These are phyloP conservation scores for Aspergillus alliaceus DNA, from an alignment of 2,329 filamentous ascomycete species.

Conservation along the genomic window DNA sequence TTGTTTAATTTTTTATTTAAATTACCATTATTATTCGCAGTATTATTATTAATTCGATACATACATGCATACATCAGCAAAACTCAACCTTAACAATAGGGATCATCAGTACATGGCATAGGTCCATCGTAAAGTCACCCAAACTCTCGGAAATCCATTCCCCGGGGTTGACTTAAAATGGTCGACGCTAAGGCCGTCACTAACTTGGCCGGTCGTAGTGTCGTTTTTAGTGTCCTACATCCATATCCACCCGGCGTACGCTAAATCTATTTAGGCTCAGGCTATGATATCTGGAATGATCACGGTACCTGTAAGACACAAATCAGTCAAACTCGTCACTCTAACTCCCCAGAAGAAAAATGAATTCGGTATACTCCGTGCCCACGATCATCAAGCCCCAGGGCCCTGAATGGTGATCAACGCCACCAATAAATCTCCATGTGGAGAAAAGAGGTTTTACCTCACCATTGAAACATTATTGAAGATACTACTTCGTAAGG, in stretches of 20 bases:
- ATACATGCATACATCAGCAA: background rate
- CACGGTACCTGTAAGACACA: background rate
- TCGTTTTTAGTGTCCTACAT: background rate
- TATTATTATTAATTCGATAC: background rate
- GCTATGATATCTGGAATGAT: background rate
- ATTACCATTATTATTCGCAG: too few species aligned
- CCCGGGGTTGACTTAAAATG: background rate
- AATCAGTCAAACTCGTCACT: background rate
- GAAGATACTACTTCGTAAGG: constrained; percentile 8
- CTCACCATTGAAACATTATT: constrained; percentile 16
- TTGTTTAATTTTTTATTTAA: too few species aligned
- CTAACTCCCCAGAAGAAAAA: background rate
- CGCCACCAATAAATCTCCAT: constrained; percentile 17
- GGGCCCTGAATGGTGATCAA: constrained; percentile 21
- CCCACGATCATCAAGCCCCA: constrained; percentile 11
- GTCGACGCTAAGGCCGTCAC: background rate
- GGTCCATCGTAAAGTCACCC: constrained; percentile 4
- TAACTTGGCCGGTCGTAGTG: background rate
- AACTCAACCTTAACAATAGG: constrained; percentile 16
- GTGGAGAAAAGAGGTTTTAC: constrained; percentile 15
- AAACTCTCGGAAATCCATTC: constrained; percentile 15
- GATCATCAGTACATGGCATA: constrained; percentile 6
- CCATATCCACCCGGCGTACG: background rate
- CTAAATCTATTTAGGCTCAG: background rate
- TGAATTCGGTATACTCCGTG: background rate